Evolutionary conservation across 2,329 filamentous ascomycete species (phyloP).

Genomic region (Clarireedia homoeocarpa): DNA sequence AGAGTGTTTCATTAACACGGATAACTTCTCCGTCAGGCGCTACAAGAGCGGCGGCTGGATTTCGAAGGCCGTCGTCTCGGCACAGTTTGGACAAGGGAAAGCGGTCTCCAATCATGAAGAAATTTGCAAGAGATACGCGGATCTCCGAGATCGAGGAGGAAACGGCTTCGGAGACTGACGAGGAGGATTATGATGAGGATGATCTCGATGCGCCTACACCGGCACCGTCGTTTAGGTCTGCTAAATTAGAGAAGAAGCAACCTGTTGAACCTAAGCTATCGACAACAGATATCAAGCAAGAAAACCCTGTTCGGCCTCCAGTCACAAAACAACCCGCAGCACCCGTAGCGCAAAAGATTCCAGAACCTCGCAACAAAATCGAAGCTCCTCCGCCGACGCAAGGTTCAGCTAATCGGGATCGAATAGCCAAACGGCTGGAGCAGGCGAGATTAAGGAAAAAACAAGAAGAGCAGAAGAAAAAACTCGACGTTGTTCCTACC

Average conservation of each 20-base stretch:
- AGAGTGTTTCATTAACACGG: constrained; percentile 25
- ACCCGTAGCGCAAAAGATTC: neutral
- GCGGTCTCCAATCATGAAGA: neutral
- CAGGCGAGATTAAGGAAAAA: constrained; percentile 13
- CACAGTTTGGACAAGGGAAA: neutral
- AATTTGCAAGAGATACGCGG: neutral
- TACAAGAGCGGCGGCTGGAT: constrained; percentile 29
- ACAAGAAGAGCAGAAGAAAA: constrained; percentile 17
- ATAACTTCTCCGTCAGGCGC: constrained; percentile 14
- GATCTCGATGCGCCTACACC: constrained; percentile 25
- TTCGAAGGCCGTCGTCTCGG: constrained; percentile 14
- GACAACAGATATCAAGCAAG: neutral
- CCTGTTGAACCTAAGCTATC: neutral
- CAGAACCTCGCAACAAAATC: too few species aligned
- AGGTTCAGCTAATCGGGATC: neutral
- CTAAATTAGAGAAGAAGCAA: neutral
- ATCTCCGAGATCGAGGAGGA: neutral
- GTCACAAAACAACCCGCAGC: neutral
- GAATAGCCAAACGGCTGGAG: constrained; percentile 15
- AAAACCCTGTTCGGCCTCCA: neutral
- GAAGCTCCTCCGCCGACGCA: neutral
- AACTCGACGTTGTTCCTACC: constrained; percentile 22
- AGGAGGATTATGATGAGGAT: constrained; percentile 21
- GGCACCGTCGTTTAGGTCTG: constrained; percentile 16
- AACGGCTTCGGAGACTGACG: constrained; percentile 4